Evolutionary conservation across 768 basidiomycete genomes (phyloP), one percentile per base, ranked within the genome.

Genomic region (Phanerochaete sordida): DNA sequence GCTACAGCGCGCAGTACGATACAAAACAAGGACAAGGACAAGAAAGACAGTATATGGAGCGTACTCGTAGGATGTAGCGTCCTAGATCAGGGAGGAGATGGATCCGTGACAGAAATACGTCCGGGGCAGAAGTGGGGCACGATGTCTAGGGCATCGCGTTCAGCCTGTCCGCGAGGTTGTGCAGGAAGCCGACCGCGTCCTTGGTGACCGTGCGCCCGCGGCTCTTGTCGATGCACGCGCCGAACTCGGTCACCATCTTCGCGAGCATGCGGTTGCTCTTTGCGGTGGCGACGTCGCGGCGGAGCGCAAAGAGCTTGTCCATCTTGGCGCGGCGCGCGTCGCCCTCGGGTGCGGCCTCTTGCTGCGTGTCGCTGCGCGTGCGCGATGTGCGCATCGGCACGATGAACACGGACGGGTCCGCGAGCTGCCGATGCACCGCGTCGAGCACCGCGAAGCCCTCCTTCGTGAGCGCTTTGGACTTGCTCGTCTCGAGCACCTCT

Each of bases 191-290:
- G 65, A 90, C 81, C 37, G 87, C 88, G 65, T 90, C 87, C 80
- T 91, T 92, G 33, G 88, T 91, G 56, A 92, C 77, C 52, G 85
- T 90, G 63, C 87, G 78, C 44, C 87, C 85, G 37, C 77, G 84
- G 66, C 84, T 86, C 68, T 79, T 79, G 70, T 88, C 84, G 31
- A 87, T 90, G 56, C 88, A 82, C 51, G 78, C 76, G 24, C 84
- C 84, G 70, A 92, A 92, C 52, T 90, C 88, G 8, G 80, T 77
- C 7, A 91, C 82, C 79, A 91, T 81, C 64, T 66, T 68, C 30
- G 85, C 89, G 43, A 92, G 79, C 47, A 77, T 76, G 69, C 76
- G 78, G 65, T 86, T 90, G 59, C 74, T 79, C 50, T 67, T 69
- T 49, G 85, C 85, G 28, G 48, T 68, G 15, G 61, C 73, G 47